These are phyloP conservation scores for Dryadomyces sulphureus DNA, from an alignment of 2,329 filamentous ascomycete species.

Conservation along the genomic window DNA sequence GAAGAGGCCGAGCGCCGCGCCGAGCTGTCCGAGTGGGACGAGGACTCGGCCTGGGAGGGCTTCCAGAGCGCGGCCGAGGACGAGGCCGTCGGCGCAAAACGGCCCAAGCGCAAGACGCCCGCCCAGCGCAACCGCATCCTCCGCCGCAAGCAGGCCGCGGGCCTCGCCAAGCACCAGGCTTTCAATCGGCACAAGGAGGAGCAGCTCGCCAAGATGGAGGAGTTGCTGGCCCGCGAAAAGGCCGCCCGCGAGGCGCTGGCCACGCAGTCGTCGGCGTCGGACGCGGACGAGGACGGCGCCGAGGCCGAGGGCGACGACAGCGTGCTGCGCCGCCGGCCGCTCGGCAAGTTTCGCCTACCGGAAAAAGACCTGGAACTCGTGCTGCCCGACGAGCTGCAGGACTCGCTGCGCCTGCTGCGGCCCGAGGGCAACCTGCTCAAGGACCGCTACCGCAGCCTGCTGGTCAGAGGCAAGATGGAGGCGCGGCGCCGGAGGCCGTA, in stretches of 20 bases:
- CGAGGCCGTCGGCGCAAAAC: constrained; percentile 49
- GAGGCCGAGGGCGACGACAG: constrained; percentile 47
- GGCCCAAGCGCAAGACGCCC: constrained; percentile 72
- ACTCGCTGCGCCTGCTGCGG: constrained; percentile 68
- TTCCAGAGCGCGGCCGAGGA: constrained; percentile 72
- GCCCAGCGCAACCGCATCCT: constrained; percentile 78
- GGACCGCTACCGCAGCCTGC: constrained; percentile 77
- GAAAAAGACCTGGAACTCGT: constrained; percentile 71
- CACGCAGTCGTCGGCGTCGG: constrained; percentile 24
- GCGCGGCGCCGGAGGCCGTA: constrained; percentile 64
- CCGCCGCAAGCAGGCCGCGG: constrained; percentile 76
- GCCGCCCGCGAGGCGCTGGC: constrained; percentile 38
- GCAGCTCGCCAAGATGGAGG: constrained; percentile 57
- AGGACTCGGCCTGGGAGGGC: constrained; percentile 85
- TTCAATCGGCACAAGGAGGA: constrained; percentile 58
- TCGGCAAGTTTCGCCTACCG: constrained; percentile 61
- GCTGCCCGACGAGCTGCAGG: constrained; percentile 67
- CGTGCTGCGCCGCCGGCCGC: constrained; percentile 52
- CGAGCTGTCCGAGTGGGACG: constrained; percentile 58
- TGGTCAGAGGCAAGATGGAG: constrained; percentile 84
- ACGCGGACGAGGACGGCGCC: constrained; percentile 31
- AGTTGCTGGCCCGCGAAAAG: constrained; percentile 54
- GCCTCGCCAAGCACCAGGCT: constrained; percentile 57
- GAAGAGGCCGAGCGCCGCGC: constrained; percentile 57
- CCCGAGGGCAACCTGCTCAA: constrained; percentile 92